A percentile compares a stretch with the other conserved stretches of the same genome.
Evolutionary conservation across 2,329 filamentous ascomycete species (phyloP).

Genomic region (Exophiala viscosa): DNA sequence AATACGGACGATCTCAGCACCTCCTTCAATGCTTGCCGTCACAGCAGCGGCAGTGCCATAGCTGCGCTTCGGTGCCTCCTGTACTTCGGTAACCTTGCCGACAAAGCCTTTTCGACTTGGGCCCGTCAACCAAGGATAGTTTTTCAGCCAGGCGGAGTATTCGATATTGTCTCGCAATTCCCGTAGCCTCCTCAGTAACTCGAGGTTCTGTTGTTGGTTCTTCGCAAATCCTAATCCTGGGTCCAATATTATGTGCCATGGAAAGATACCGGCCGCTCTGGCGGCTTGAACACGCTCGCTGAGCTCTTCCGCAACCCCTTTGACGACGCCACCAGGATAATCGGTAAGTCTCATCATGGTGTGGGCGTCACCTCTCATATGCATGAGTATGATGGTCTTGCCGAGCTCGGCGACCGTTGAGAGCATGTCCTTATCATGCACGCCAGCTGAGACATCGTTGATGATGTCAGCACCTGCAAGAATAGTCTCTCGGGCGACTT

Average conservation of each 20-base stretch:
- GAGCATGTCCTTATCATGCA: constrained; percentile 77
- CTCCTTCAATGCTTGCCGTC: constrained; percentile 76
- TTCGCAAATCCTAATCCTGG: constrained; percentile 95
- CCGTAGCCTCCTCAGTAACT: constrained; percentile 65
- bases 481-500: constrained; percentile 73
- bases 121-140: constrained; percentile 83
- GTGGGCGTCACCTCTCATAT: constrained; percentile 82
- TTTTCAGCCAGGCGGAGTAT: constrained; percentile 58
- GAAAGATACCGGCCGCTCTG: constrained; percentile 74
- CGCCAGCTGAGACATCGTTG: constrained; percentile 87
- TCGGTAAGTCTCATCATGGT: constrained; percentile 70
- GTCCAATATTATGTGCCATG: constrained; percentile 93
- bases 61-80: constrained; percentile 64
- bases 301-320: constrained; percentile 65
- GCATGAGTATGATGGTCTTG: constrained; percentile 80
- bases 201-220: constrained; percentile 72
- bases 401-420: constrained; percentile 71
- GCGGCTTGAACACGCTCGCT: constrained; percentile 67
- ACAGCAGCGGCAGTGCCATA: constrained; percentile 90
- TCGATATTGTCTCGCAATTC: constrained; percentile 63
- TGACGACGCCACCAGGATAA: constrained; percentile 67
- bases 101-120: constrained; percentile 88
- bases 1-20: constrained; percentile 86
- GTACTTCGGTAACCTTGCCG: constrained; percentile 72
- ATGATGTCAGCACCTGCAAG: constrained; percentile 82